phyloP scores from a whole-genome alignment of 108 stramenopile genomes.

The Cyclostephanos tholiformis region DNA sequence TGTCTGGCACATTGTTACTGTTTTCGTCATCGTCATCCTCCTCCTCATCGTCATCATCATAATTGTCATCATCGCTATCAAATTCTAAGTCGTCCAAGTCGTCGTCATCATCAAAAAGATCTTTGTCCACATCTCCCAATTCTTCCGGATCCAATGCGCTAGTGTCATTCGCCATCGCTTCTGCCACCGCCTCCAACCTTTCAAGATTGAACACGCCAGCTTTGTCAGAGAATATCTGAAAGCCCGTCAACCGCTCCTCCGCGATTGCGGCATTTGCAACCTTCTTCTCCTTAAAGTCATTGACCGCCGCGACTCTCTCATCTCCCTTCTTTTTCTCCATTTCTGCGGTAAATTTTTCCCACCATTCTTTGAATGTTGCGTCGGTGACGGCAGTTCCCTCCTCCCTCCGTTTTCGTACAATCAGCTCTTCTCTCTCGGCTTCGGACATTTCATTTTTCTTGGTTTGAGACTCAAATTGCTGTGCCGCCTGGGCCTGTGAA shows the following conservation, averaged over 20 bases:
- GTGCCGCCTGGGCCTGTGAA: slow-evolving; percentile 67
- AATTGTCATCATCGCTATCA: slow-evolving; percentile 55
- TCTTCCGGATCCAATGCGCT: slow-evolving; percentile 64
- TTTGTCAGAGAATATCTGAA: slow-evolving; percentile 72
- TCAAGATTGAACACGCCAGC: slow-evolving; percentile 72
- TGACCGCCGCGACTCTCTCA: slow-evolving; percentile 20
- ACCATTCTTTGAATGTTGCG: slow-evolving; percentile 77
- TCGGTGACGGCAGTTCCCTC: slow-evolving; percentile 83
- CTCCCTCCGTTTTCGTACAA: slow-evolving; percentile 80
- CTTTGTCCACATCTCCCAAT: slow-evolving; percentile 63
- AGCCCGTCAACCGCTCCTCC: slow-evolving; percentile 71
- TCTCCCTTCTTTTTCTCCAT: slow-evolving; percentile 58
- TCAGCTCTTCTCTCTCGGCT: slow-evolving; percentile 82
- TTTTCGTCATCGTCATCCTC: slow-evolving; percentile 68
- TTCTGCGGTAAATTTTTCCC: slow-evolving; percentile 69
- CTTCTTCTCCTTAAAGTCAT: slow-evolving; percentile 36
- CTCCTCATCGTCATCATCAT: no score
- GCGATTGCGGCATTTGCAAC: slow-evolving; percentile 54
- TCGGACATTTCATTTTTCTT: slow-evolving; percentile 69
- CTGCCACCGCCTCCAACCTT: slow-evolving; percentile 81
- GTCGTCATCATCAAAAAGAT: slow-evolving; percentile 79
- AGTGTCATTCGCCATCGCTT: slow-evolving; percentile 65
- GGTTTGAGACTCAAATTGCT: slow-evolving; percentile 84
- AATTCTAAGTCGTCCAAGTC: slow-evolving; percentile 85
- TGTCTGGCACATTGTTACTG: slow-evolving; percentile 62